Conservation (phyloP, 331 rosid genomes). For the Saraca asoca region DNA sequence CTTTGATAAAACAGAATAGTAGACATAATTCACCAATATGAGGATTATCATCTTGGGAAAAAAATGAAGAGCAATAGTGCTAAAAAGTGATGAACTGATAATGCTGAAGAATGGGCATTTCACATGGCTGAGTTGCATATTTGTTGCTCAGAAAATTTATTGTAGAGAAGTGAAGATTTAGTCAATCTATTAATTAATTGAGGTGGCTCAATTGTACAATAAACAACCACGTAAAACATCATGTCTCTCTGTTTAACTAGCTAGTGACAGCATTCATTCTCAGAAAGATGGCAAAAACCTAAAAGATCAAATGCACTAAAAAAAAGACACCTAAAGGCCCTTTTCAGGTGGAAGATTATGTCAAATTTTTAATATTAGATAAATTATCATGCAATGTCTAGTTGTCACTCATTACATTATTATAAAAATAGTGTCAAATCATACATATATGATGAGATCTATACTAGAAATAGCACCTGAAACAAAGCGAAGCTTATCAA, state of each 20-base stretch:
- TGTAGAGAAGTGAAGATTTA: conserved; percentile 20
- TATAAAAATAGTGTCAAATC: conserved; percentile 2
- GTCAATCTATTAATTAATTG: conserved; percentile 20
- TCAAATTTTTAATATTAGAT: neutral
- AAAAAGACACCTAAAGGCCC: conserved; percentile 13
- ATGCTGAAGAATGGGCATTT: conserved; percentile 6
- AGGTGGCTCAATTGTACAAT: conserved; percentile 1
- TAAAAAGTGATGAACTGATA: conserved; percentile 29
- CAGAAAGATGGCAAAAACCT: conserved; percentile 15
- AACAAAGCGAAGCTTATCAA: neutral
- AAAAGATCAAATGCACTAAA: conserved; percentile 1
- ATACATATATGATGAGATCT: neutral
- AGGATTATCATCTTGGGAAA: neutral
- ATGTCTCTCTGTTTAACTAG: conserved; percentile 19
- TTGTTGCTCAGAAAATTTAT: neutral
- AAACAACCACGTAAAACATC: conserved; percentile 21
- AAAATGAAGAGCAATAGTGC: conserved; percentile 10
- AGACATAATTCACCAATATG: conserved; percentile 15
- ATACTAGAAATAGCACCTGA: conserved; percentile 21
- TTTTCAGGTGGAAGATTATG: neutral
- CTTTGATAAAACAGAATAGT: conserved; percentile 9
- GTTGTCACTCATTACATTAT: neutral
- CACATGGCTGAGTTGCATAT: conserved; percentile 23
- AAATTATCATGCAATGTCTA: conserved; percentile 7
- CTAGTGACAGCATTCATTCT: conserved; percentile 21